Evolutionary conservation across 192 early-diverging fungal genomes (phyloP).

Genomic region (Backusella tarrabulga): DNA sequence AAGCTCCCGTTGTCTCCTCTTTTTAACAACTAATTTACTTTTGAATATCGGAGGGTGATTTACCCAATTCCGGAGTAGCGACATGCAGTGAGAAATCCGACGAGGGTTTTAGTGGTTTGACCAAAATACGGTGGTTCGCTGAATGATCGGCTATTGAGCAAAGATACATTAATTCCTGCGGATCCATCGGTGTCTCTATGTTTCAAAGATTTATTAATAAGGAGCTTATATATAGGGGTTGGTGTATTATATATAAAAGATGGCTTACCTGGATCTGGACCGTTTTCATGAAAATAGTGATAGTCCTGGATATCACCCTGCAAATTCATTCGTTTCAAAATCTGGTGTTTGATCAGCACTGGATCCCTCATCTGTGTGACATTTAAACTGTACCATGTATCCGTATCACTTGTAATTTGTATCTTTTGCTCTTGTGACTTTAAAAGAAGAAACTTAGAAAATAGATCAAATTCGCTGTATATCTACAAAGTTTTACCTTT

Average conservation of each 20-base stretch:
- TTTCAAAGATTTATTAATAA: not conserved
- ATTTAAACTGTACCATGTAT: conserved; percentile 37
- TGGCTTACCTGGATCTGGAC: conserved; percentile 30
- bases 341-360: conserved; percentile 14
- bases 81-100: conserved; percentile 4
- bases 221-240: not conserved
- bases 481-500: not conserved
- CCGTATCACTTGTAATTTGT: conserved; percentile 35
- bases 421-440: conserved; percentile 18
- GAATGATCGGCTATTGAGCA: conserved; percentile 34
- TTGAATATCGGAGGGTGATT: conserved; percentile 25
- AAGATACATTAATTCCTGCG: conserved; percentile 25
- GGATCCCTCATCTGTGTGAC: conserved; percentile 24
- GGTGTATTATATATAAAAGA: not conserved
- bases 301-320: conserved; percentile 28
- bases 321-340: conserved; percentile 28
- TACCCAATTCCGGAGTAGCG: conserved; percentile 31
- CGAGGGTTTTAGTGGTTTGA: conserved; percentile 13
- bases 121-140: conserved; percentile 27
- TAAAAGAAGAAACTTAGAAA: not conserved
- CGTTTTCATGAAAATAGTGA: conserved; percentile 35
- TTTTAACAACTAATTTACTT: not conserved
- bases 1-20: not conserved
- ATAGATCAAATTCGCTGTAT: not conserved
- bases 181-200: conserved; percentile 21